Base-by-base conservation (phyloP, 768 basidiomycete species). In the Pleurotus giganteus region DNA sequence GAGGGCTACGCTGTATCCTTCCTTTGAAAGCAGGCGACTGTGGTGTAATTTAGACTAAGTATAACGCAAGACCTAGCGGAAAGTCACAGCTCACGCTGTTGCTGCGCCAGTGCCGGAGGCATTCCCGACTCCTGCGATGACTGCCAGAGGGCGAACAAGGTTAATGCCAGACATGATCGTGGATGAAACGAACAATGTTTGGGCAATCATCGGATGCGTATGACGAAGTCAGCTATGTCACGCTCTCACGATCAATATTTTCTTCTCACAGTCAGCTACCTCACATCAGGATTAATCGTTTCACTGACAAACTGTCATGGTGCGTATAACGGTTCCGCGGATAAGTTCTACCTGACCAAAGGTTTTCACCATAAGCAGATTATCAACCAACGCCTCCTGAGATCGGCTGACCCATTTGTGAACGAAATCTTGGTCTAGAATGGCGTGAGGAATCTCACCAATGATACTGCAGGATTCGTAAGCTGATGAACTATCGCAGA, bases 1-100 rank as follows among this genome's bases (percentile, higher is more conserved):
- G 41, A 90, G 69, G 0, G 87, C 88, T 28, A 89, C 76, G 39
- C 74, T 80, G 63, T 88, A 89, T 0, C 87, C 87, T 27, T 79
- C 69, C 61, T 80, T 81, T 4, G 82, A 75, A 57, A 87, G 86
- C 13, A 80, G 59, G 27, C 82, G 84, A 15, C 86, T 86, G 24
- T 8, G 4, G n/a, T 53, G 17, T 8, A 42, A 43, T 51, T 41
- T 21, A n/a, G 19, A 37, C 17, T 24, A 6, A 23, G 49, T 9
- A 36, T 6, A 27, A 15, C 26, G 59, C 7, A 57, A 15, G 46
- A 2, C 8, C 26, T 13, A 58, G 45, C 60, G 42, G 17, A n/a
- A 32, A 55, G 19, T 57, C 42, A 28, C 43, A 43, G 69, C 79
- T 59, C 63, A 85, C 84, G 83, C 84, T 36, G 77, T 72, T 29